phyloP scores from a whole-genome alignment of 441 rosid genomes.

The Aleurites moluccanus region DNA sequence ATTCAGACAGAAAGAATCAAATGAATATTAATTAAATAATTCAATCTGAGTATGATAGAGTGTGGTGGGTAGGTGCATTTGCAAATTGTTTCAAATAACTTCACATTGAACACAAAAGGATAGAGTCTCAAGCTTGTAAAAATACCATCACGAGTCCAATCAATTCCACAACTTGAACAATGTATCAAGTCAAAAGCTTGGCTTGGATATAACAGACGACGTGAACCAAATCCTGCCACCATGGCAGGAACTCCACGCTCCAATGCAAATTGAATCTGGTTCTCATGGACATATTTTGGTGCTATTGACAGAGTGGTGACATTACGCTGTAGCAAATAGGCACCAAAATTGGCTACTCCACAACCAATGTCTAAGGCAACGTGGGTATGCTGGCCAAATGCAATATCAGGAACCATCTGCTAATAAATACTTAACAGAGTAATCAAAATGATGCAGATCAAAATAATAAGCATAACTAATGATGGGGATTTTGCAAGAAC shows the following conservation, averaged over 20 bases:
- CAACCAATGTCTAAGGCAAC: slow-evolving; percentile 82
- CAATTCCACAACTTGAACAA: slow-evolving; percentile 87
- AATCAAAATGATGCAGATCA: slow-evolving; percentile 25
- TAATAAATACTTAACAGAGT: slow-evolving; percentile 22
- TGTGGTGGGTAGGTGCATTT: too few relatives aligned
- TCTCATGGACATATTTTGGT: slow-evolving; percentile 92
- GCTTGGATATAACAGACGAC: slow-evolving; percentile 75
- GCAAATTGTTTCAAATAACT: neutral
- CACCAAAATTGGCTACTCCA: slow-evolving; percentile 92
- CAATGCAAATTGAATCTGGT: slow-evolving; percentile 92
- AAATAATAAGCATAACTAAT: neutral
- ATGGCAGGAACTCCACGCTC: slow-evolving; percentile 98
- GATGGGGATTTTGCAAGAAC: neutral
- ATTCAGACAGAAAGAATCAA: slow-evolving; percentile 20
- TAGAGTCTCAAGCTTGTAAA: slow-evolving; percentile 2
- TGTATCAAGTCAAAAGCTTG: slow-evolving; percentile 94
- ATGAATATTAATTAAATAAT: slow-evolving; percentile 19
- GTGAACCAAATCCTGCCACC: slow-evolving; percentile 80
- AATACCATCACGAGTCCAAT: slow-evolving; percentile 90
- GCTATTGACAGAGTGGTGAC: slow-evolving; percentile 77
- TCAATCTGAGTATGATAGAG: neutral
- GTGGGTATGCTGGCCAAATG: slow-evolving; percentile 65
- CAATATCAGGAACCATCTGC: slow-evolving; percentile 79
- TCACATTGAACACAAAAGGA: neutral
- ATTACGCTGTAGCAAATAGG: slow-evolving; percentile 63